Conservation (phyloP, 1,284 basidiomycete genomes). For the Boletus smithii region DNA sequence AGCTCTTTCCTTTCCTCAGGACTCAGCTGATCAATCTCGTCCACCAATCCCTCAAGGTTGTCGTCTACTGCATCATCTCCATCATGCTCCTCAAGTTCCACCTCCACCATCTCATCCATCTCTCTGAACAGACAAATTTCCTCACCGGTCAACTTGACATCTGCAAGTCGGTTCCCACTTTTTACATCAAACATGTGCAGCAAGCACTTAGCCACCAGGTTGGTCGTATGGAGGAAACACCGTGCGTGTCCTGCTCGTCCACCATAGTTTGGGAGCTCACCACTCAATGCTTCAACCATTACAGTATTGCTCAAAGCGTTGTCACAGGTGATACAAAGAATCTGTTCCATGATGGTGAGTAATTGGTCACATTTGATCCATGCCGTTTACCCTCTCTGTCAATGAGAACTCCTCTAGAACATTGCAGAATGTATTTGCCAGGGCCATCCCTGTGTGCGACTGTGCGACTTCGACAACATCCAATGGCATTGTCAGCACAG, state of each 20-base stretch:
- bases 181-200: neutral
- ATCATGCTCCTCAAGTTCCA: neutral
- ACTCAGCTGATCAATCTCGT: neutral
- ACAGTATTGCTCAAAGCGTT: neutral
- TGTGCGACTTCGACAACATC: slow-evolving; percentile 7
- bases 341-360: neutral
- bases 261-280: neutral
- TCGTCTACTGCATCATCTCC: neutral
- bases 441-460: slow-evolving; percentile 3
- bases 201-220: neutral
- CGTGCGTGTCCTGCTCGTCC: neutral
- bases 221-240: neutral
- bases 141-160: no score
- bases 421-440: neutral
- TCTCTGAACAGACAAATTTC: no score
- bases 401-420: slow-evolving; percentile 5
- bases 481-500: neutral
- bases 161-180: no score
- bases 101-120: no score
- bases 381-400: slow-evolving; percentile 2
- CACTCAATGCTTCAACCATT: neutral
- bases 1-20: neutral
- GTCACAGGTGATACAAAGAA: neutral
- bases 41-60: neutral
- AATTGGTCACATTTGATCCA: neutral